phyloP scores from a whole-genome alignment of 768 basidiomycete genomes.

The Tulasnella sp. region DNA sequence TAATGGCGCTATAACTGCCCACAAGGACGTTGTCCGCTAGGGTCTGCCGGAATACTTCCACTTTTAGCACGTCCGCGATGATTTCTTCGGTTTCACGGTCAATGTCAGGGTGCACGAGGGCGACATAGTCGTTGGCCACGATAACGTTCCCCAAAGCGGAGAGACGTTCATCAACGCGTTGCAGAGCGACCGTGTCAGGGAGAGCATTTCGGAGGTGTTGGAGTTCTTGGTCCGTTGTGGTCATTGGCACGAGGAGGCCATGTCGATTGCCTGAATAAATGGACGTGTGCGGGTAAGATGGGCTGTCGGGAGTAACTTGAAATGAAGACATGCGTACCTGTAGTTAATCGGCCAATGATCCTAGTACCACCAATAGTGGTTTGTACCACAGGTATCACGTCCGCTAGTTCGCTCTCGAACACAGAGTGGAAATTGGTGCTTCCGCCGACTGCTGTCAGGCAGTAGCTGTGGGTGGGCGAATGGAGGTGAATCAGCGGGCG shows the following conservation, averaged over 20 bases:
- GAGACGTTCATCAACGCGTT: conserved; percentile 93
- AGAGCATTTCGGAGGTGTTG: conserved; percentile 95
- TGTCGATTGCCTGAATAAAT: conserved; percentile 73
- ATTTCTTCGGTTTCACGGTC: conserved; percentile 99
- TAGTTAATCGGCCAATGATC: conserved; percentile 86
- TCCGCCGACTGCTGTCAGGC: conserved; percentile 86
- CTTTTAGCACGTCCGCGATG: conserved; percentile 97
- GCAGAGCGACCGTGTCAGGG: conserved; percentile 87
- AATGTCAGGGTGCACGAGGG: conserved; percentile 94
- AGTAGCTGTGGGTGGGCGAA: conserved; percentile 53
- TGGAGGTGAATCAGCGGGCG: background rate
- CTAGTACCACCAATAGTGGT: conserved; percentile 91
- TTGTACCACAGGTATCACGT: conserved; percentile 92
- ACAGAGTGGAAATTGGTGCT: conserved; percentile 97
- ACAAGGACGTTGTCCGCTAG: conserved; percentile 95
- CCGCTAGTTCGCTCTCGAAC: conserved; percentile 89
- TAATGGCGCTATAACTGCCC: conserved; percentile 89
- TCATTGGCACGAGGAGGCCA: conserved; percentile 90
- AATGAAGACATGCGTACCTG: conserved; percentile 45
- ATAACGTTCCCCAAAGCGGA: conserved; percentile 98
- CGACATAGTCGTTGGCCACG: conserved; percentile 97
- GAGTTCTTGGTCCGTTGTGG: conserved; percentile 95
- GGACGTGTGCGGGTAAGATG: background rate
- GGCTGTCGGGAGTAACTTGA: background rate
- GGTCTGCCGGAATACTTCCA: conserved; percentile 97